Percentiles rank a stretch among this genome's conserved stretches.
Evolutionary conservation across 768 basidiomycete genomes (phyloP).

Genomic region (Gymnopilus dilepis): DNA sequence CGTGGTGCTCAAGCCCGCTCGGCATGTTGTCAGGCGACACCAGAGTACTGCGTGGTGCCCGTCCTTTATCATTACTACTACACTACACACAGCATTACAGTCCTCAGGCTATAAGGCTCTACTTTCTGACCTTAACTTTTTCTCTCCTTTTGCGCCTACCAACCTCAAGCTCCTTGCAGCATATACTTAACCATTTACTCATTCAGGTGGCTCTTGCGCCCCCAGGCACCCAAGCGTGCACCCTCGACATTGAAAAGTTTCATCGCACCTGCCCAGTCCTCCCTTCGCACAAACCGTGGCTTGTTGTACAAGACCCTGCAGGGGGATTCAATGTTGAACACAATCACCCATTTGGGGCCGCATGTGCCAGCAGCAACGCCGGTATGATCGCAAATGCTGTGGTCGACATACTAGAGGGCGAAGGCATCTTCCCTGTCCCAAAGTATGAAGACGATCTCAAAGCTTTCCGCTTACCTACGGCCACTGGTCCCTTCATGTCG

Average conservation of each 20-base stretch:
- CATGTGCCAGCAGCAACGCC: constrained; percentile 35
- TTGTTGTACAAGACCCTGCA: constrained; percentile 30
- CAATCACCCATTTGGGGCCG: constrained; percentile 33
- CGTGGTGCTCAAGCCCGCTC: not conserved
- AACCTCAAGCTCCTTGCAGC: no score
- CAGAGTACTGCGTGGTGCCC: no score
- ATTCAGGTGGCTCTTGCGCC: constrained; percentile 36
- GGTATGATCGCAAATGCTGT: constrained; percentile 35
- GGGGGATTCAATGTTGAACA: constrained; percentile 37
- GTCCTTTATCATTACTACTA: no score
- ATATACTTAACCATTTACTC: no score
- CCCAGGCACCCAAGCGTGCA: constrained; percentile 35
- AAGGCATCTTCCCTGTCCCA: constrained; percentile 22
- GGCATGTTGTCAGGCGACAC: no score
- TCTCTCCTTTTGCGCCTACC: no score
- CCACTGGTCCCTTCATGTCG: constrained; percentile 5
- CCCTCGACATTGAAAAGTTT: constrained; percentile 38
- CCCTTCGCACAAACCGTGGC: constrained; percentile 38
- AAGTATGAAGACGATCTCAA: constrained; percentile 34
- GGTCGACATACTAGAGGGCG: constrained; percentile 33
- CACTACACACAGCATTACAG: no score
- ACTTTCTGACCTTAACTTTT: no score
- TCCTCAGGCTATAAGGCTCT: no score
- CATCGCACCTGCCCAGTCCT: constrained; percentile 38
- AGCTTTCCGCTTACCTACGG: constrained; percentile 26